phyloP scores from a whole-genome alignment of 2,329 filamentous ascomycete species.

The Pestalotiopsis sp. region DNA sequence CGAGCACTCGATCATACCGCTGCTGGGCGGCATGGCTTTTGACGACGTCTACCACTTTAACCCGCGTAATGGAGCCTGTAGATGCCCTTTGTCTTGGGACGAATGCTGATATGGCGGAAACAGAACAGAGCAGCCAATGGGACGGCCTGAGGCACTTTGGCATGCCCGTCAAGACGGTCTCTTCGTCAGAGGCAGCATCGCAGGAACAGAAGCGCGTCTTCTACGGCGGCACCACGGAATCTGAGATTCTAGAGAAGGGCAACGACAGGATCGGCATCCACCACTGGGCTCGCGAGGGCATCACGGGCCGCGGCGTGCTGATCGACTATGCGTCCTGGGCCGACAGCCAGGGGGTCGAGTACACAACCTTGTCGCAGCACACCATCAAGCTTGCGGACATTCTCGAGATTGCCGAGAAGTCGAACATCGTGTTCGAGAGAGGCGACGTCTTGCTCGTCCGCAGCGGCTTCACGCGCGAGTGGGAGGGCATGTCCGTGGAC shows the following conservation, averaged over 20 bases:
- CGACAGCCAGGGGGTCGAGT: slow-evolving; percentile 37
- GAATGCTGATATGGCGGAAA: neutral
- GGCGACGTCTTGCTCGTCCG: slow-evolving; percentile 58
- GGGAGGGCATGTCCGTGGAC: slow-evolving; percentile 27
- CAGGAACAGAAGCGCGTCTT: slow-evolving; percentile 41
- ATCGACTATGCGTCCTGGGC: slow-evolving; percentile 53
- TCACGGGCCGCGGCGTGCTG: slow-evolving; percentile 52
- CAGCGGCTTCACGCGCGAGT: slow-evolving; percentile 33
- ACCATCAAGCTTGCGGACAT: slow-evolving; percentile 33
- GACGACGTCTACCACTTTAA: slow-evolving; percentile 55
- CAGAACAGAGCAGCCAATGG: slow-evolving; percentile 52
- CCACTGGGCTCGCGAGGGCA: slow-evolving; percentile 50
- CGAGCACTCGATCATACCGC: slow-evolving; percentile 50
- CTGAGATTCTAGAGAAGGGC: slow-evolving; percentile 45
- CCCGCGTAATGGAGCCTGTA: slow-evolving; percentile 37
- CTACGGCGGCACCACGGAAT: slow-evolving; percentile 48
- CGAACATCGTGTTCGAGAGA: slow-evolving; percentile 44
- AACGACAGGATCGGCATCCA: slow-evolving; percentile 49
- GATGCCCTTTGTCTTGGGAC: neutral
- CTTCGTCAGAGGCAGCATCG: neutral
- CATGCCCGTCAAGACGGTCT: slow-evolving; percentile 10
- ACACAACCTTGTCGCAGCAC: slow-evolving; percentile 43
- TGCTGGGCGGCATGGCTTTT: slow-evolving; percentile 49
- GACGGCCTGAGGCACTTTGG: slow-evolving; percentile 52
- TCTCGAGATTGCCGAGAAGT: slow-evolving; percentile 38